Evolutionary conservation across 2,329 filamentous ascomycete genomes (phyloP), one percentile per base, ranked within the genome.

Genomic region (Talaromyces pinophilus): DNA sequence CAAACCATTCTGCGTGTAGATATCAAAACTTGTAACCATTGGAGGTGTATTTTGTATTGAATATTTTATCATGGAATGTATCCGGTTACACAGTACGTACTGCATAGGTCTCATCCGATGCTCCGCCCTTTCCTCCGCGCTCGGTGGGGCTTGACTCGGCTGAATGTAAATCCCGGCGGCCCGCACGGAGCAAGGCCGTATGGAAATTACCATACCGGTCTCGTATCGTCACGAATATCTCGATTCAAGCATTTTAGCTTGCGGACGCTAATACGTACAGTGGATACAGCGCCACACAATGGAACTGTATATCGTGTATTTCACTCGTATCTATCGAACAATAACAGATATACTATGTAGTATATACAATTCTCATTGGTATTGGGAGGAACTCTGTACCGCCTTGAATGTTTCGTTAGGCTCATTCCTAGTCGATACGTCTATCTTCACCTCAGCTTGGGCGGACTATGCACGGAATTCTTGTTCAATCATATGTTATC

Each of bases 111-210:
- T 25, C 46, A 55, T 38, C 59, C 59, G 59, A 61, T 61, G 25
- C 59, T 61, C 59, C 59, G 59, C 59, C 5, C 25, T 30, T 35
- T 48, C 25, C 59, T 61, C 59, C 59, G 59, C 42, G 25, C 46
- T 19, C 2, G 5, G 25, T 5, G 25, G 40, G 17, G 40, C 38
- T 28, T 28, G 8, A 2, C 25, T 61, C 59, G 59, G 59, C 40
- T 13, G 28, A 61, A 61, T 22, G 15, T 22, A 30, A 35, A 48
- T 30, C 38, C 59, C 52, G 30, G 52, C 28, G n/a, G 30, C 30
- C 8, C 28, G 28, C 17, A 33, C 17, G 11, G 15, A 13, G 10
- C n/a, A 19, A 7, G 15, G 13, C 0, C 1, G 50, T 11, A n/a
- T 15, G 1, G 6, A 11, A 55, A 55, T 35, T 55, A 55, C 52